Percentiles rank a stretch among this genome's conserved stretches.
phyloP scores from a whole-genome alignment of 371 early-diverging fungal species.

The Mucor indicus region DNA sequence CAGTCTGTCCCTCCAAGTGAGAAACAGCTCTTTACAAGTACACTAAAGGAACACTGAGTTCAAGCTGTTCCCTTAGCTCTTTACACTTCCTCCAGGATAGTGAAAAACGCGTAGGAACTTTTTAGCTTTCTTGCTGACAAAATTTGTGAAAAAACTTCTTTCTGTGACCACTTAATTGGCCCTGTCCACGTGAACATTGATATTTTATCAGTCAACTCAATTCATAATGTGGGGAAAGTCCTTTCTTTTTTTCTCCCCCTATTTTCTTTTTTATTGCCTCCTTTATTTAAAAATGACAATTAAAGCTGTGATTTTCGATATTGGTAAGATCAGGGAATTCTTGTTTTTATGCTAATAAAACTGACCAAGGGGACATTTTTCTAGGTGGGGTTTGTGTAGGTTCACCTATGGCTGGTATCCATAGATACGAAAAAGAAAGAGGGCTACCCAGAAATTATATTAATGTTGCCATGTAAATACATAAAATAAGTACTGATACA shows the following conservation, averaged over 20 bases:
- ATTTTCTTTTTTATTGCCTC: neutral
- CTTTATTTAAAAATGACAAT: constrained; percentile 4
- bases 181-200: too few relatives aligned
- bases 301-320: constrained; percentile 20
- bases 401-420: constrained; percentile 79
- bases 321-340: constrained; percentile 6
- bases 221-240: neutral
- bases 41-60: too few relatives aligned
- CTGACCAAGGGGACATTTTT: neutral
- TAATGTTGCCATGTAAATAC: constrained; percentile 73
- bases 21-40: too few relatives aligned
- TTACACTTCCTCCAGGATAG: too few relatives aligned
- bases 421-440: constrained; percentile 60
- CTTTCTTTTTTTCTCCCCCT: neutral
- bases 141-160: too few relatives aligned
- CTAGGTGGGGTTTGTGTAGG: constrained; percentile 80
- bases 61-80: too few relatives aligned
- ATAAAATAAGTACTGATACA: neutral
- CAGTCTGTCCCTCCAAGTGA: too few relatives aligned
- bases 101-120: too few relatives aligned
- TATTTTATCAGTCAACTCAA: constrained; percentile 1
- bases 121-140: too few relatives aligned
- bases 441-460: constrained; percentile 78
- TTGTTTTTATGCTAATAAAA: neutral
- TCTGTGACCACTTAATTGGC: too few relatives aligned